Evolutionary conservation across 148 eudicot genomes (phyloP).

Genomic region (Diospyros lotus): DNA sequence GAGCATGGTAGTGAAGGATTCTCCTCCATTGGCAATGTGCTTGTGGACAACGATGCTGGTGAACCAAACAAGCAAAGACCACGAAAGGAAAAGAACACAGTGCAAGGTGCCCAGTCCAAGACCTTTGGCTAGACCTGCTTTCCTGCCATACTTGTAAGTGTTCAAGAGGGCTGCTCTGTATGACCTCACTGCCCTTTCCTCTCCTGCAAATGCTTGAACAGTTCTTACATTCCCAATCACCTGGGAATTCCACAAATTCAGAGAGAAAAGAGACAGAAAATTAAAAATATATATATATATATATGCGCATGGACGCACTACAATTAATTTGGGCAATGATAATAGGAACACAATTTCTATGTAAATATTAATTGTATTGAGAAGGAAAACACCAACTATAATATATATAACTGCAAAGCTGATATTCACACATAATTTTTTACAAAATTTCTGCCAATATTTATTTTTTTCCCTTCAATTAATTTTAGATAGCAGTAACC

Average conservation of each 20-base stretch:
- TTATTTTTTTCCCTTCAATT: too few species aligned
- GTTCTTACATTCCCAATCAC: slow-evolving; percentile 96
- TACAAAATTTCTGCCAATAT: too few species aligned
- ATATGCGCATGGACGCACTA: too few species aligned
- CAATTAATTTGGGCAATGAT: too few species aligned
- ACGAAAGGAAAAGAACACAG: slow-evolving; percentile 85
- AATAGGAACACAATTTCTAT: too few species aligned
- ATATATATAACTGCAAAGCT: too few species aligned
- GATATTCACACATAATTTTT: too few species aligned
- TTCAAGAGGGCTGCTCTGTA: slow-evolving; percentile 58
- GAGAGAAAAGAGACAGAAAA: neutral
- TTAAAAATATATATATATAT: neutral
- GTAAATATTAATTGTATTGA: too few species aligned
- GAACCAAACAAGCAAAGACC: slow-evolving; percentile 98
- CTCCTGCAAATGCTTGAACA: slow-evolving; percentile 94
- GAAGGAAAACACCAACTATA: too few species aligned
- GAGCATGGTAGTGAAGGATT: slow-evolving; percentile 98
- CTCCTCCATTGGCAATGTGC: slow-evolving; percentile 83
- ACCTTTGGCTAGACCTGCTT: slow-evolving; percentile 94
- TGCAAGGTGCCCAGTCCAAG: slow-evolving; percentile 85
- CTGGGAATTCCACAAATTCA: slow-evolving; percentile 26
- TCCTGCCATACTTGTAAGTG: slow-evolving; percentile 76
- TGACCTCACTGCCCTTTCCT: slow-evolving; percentile 71
- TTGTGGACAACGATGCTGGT: slow-evolving; percentile 90
- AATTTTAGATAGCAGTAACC: too few species aligned